Conservation (phyloP, 1,284 basidiomycete species). For the Cryptococcus deneoformans region DNA sequence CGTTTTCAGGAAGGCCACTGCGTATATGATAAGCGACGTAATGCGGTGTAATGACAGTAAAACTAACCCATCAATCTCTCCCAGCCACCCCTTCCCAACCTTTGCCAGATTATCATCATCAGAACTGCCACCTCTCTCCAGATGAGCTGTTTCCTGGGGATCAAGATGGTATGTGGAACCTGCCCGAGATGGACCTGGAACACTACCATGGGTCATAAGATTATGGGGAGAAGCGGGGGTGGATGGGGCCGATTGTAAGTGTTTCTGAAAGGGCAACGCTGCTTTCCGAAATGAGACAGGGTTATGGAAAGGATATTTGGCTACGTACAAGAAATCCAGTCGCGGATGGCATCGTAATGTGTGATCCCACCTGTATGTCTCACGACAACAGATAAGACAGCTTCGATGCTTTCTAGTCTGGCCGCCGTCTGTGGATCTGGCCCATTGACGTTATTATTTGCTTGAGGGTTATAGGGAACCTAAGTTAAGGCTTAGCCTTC, state of each 20-base stretch:
- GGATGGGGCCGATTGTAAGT: constrained; percentile 24
- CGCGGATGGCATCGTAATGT: constrained; percentile 37
- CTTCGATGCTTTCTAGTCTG: constrained; percentile 41
- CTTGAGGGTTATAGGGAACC: constrained; percentile 46
- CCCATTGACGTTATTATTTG: constrained; percentile 19
- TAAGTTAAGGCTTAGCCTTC: constrained; percentile 6
- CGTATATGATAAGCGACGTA: not conserved
- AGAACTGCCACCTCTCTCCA: constrained; percentile 19
- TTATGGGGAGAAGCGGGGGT: constrained; percentile 29
- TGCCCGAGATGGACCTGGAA: constrained; percentile 7
- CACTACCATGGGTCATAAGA: constrained; percentile 6
- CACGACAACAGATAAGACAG: constrained; percentile 39
- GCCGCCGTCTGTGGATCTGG: constrained; percentile 35
- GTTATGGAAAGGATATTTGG: constrained; percentile 5
- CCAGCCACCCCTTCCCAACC: constrained; percentile 41
- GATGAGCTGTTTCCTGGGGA: not conserved
- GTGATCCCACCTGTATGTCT: constrained; percentile 39
- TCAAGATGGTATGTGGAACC: not conserved
- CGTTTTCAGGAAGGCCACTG: constrained; percentile 17
- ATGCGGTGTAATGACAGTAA: not conserved
- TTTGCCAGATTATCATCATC: constrained; percentile 35
- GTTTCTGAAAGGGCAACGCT: constrained; percentile 27
- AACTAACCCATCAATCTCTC: constrained; percentile 40
- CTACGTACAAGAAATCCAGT: constrained; percentile 35
- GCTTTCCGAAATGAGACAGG: not conserved